Base-by-base conservation (phyloP, 495 filamentous ascomycete genomes). In the Tirmania nivea region DNA sequence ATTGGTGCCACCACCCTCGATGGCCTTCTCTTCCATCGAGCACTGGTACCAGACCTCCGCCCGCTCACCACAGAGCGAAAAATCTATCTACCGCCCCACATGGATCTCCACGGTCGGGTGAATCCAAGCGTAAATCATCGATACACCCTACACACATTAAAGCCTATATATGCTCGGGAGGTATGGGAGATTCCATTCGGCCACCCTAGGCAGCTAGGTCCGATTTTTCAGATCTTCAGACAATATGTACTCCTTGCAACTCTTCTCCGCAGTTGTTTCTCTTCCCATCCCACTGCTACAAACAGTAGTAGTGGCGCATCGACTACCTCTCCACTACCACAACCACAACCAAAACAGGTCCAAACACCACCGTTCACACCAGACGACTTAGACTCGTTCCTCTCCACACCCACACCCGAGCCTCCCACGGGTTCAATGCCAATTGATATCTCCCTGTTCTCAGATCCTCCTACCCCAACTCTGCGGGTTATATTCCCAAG, bases 171-270 rank as follows among this genome's bases (percentile, higher is more conserved):
- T 50, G 83, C 82, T 4, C 72, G 78, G 36, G 74, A 72, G 2
- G 63, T 97, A 21, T 74, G 74, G 37, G 75, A 83, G 19, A 68
- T 95, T 9, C 80, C 84, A 1, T 94, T 97, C 59, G 77, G 79
- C 1, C 90, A 96, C 62, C 90, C 90, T 2, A 76, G 80, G 51
- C 86, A 95, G 61, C 69, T 97, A 12, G 68, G 88, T 25, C 75
- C 75, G 39, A 78, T 94, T 52, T 70, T 95, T 21, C 39, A 81
- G 14, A 69, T 76, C 19, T 70, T 90, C 8, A 72, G 85, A 8
- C 85, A 92, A 66, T 89, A 84, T 61, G 80, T 77, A 1, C 71
- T 86, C 49, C 62, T 87, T 0, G 74, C 75, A 2, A 76, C 70
- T 11, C 59, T 90, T 11, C 73, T 89, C 5, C 68, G 73, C 14